Percentiles rank a stretch among this genome's conserved stretches.
phyloP scores from a whole-genome alignment of 805 yeast genomes.

The Dipodascus albidus region DNA sequence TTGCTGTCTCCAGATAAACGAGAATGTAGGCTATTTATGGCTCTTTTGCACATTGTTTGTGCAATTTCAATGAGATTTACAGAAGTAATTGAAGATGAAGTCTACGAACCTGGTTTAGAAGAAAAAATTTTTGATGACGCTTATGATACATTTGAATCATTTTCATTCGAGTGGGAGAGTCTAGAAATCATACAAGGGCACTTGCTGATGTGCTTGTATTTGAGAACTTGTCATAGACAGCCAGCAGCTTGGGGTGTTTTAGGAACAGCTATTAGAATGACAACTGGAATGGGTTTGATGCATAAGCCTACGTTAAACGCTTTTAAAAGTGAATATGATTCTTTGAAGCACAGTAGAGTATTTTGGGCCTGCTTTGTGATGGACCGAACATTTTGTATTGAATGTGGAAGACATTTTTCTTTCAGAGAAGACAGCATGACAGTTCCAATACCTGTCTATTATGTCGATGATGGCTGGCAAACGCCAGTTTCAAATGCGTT shows the following conservation, averaged over 20 bases:
- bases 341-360: slow-evolving; percentile 36
- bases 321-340: slow-evolving; percentile 24
- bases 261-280: slow-evolving; percentile 33
- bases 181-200: slow-evolving; percentile 41
- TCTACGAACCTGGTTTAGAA: slow-evolving; percentile 25
- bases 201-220: slow-evolving; percentile 34
- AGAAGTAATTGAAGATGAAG: slow-evolving; percentile 27
- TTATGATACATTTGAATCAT: slow-evolving; percentile 28
- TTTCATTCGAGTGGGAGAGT: slow-evolving; percentile 42
- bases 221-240: slow-evolving; percentile 36
- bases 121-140: slow-evolving; percentile 33
- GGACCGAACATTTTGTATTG: slow-evolving; percentile 43
- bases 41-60: slow-evolving; percentile 37
- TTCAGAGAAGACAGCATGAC: slow-evolving; percentile 28
- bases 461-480: slow-evolving; percentile 36
- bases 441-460: slow-evolving; percentile 13
- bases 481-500: slow-evolving; percentile 25
- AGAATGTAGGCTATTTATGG: slow-evolving; percentile 33
- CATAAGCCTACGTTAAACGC: slow-evolving; percentile 14
- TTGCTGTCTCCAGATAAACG: slow-evolving; percentile 17
- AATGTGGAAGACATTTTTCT: slow-evolving; percentile 36
- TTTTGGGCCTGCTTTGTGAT: slow-evolving; percentile 45
- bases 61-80: slow-evolving; percentile 41
- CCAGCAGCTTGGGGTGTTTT: slow-evolving; percentile 32
- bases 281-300: slow-evolving; percentile 35